Evolutionary conservation across 2,329 filamentous ascomycete genomes (phyloP), one percentile per base, ranked within the genome.

Genomic region (Neoarthrinium moseri): DNA sequence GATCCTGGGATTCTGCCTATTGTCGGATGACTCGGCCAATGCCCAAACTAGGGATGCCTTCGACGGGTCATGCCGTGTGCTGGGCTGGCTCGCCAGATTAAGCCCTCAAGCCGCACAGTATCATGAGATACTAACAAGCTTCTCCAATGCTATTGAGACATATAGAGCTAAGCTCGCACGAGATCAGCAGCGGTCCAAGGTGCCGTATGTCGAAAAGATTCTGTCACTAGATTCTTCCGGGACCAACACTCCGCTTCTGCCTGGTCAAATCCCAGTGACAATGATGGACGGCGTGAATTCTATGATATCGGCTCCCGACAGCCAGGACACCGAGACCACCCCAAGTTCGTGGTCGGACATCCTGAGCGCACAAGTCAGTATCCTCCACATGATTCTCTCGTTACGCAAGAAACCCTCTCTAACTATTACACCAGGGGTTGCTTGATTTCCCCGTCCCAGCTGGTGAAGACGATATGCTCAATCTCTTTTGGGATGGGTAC

Each of bases 41-140:
- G 73, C 20, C 2, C 40, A 32, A n/a, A 65, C 74, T 34, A 70
- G 72, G n/a, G 56, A 58, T 6, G 73, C 78, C 0, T 83, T 82
- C 49, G 60, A 65, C 17, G 69, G 72, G 3, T 73, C 78, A 2
- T 68, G 72, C 4, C 66, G 73, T 15, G 72, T 83, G 1, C 66
- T 83, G 2, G 64, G 63, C 2, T 69, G 69, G 24, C 58, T 83
- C 1, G 68, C 74, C 0, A 58, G 59, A 0, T 69, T 74, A 38
- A 80, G 75, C 32, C 74, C 77, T 0, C 79, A 82, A 49, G 80
- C 80, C 3, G 72, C 68, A 3, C 78, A 81, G 42, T 83, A 83
- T 52, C 67, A 72, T 11, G 75, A 81, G 5, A 83, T 83, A 17
- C 62, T 83, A 6, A 72, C 65, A 0, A 62, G 68, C 3, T 60